Percentiles rank a stretch among this genome's conserved stretches.
Conservation (phyloP, 108 stramenopile species). For the Aurantiochytrium sp. region DNA sequence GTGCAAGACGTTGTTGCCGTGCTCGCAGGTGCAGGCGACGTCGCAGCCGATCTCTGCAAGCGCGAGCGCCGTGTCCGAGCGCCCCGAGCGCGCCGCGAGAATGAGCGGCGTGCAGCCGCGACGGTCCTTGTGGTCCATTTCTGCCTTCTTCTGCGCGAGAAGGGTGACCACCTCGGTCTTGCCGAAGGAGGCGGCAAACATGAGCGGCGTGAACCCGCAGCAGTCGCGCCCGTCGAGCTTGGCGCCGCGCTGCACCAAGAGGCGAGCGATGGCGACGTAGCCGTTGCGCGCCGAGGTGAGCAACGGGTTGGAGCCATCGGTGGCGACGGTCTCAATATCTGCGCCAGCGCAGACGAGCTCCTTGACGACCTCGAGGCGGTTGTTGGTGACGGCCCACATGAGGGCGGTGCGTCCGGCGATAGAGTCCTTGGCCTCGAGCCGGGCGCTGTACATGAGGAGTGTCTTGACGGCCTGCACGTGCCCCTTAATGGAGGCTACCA, state of each 20-base stretch:
- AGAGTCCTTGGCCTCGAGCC: background rate
- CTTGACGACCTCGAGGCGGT: background rate
- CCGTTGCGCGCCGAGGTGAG: background rate
- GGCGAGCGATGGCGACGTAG: background rate
- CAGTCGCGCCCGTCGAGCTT: background rate
- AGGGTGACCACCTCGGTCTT: background rate
- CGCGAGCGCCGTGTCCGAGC: background rate
- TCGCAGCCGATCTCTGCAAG: background rate
- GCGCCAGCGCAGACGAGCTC: background rate
- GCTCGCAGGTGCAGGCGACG: background rate
- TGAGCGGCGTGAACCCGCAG: background rate
- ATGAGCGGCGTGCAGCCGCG: background rate
- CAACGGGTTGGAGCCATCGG: background rate
- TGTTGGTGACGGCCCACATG: background rate
- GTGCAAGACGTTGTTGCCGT: background rate
- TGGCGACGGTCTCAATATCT: background rate
- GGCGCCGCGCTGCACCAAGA: background rate
- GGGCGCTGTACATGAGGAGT: background rate
- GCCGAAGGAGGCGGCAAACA: background rate
- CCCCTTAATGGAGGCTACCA: background rate
- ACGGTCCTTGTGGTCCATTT: background rate
- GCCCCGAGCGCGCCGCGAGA: constrained; percentile 8
- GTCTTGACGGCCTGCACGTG: background rate
- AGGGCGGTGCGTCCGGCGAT: background rate
- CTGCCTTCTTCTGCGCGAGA: background rate